These are phyloP conservation scores for Trametopsis cervina DNA, from an alignment of 768 basidiomycete species.

Conservation along the genomic window DNA sequence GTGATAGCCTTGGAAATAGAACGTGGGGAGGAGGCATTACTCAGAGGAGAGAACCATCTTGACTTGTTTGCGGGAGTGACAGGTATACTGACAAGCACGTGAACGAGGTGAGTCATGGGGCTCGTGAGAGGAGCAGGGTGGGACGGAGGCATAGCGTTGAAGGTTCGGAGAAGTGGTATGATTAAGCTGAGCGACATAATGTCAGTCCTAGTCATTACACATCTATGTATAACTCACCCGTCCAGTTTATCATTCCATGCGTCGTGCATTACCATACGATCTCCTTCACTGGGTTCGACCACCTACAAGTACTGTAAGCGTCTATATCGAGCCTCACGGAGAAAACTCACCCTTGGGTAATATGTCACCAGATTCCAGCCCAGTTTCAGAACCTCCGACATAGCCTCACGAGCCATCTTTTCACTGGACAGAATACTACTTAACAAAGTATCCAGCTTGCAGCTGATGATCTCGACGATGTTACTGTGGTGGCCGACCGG, in stretches of 20 bases:
- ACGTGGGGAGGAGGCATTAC: conserved; percentile 24
- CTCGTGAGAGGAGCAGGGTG: conserved; percentile 58
- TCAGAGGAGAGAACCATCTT: conserved; percentile 53
- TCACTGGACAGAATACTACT: conserved; percentile 41
- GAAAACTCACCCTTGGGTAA: conserved; percentile 62
- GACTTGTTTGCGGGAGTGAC: conserved; percentile 46
- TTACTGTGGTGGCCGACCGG: conserved; percentile 38
- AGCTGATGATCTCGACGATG: conserved; percentile 54
- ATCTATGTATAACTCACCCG: conserved; percentile 37
- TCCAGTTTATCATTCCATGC: conserved; percentile 72
- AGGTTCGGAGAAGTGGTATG: conserved; percentile 61
- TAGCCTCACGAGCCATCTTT: conserved; percentile 60
- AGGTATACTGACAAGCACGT: conserved; percentile 76
- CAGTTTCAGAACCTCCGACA: conserved; percentile 80
- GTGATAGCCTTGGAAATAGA: conserved; percentile 27
- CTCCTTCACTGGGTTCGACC: conserved; percentile 14
- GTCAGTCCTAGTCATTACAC: background rate
- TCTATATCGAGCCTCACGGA: background rate
- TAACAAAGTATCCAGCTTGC: conserved; percentile 54
- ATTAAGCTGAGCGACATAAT: conserved; percentile 46
- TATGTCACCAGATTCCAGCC: conserved; percentile 75
- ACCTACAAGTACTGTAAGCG: conserved; percentile 10
- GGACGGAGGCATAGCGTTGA: conserved; percentile 56
- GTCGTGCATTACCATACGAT: conserved; percentile 51
- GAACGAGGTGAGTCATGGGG: conserved; percentile 75